Base-by-base conservation (phyloP, 2,329 filamentous ascomycete species). In the Grosmannia clavigera region DNA sequence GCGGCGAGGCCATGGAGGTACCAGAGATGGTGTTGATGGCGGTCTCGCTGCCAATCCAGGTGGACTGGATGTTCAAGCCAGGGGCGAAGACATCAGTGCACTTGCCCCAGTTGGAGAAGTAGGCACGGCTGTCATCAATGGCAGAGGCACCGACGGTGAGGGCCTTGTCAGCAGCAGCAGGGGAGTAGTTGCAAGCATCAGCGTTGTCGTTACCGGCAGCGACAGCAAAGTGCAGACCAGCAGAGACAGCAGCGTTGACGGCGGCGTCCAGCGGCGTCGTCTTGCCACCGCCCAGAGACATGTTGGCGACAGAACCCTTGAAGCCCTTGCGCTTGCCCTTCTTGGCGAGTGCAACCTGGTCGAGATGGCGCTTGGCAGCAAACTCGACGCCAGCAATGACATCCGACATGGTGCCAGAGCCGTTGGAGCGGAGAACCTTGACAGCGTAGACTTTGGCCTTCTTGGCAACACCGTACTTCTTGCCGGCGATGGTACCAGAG, bases 61-160 rank as follows among this genome's bases (percentile, higher is more conserved):
- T 97, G 66, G 94, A 99, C 69, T 90, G 84, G 70, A 99, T 96
- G 86, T 91, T 96, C 70, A 96, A 82, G 71, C 94, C 94, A 63
- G 94, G 94, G 65, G 92, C 94, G 70, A 99, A 99, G 81, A 99
- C 96, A 77, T 99, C 94, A 74, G 92, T 96, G 84, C 94, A 99
- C 82, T 92, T 94, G 75, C 94, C 94, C 76, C 86, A 97, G 88
- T 99, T 99, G 84, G 95, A 99, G 86, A 99, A 99, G 84, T 97
- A 99, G 66, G 94, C 94, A 77, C 94, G 92, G 81, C 90, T 90
- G 72, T 99, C 94, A 70, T 87, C 84, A 62, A 99, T 84, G 67
- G 90, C 94, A 54, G 91, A 95, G 67, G 94, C 94, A 76, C 92
- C 95, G 65, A 99, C 94, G 61, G 94, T 99, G 73, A 99, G 84